Conservation (phyloP, 768 basidiomycete species). For the Lentinula lateritia region DNA sequence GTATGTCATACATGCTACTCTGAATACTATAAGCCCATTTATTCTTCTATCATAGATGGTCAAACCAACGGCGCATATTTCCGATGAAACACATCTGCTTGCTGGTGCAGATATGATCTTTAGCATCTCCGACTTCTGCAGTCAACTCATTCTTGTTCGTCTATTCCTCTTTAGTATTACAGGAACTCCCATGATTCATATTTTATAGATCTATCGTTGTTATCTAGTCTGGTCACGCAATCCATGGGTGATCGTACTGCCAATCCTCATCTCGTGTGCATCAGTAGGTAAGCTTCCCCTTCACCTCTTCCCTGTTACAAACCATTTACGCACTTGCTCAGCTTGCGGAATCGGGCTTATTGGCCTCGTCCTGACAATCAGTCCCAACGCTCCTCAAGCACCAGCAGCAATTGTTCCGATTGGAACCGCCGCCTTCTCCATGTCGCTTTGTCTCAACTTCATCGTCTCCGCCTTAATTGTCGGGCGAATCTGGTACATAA, state of each 20-base stretch:
- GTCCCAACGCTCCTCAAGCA: conserved; percentile 25
- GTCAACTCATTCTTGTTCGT: neutral
- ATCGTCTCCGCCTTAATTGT: conserved; percentile 36
- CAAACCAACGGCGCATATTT: neutral
- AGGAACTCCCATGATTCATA: neutral
- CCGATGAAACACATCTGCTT: neutral
- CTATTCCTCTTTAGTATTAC: neutral
- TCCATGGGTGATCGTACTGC: conserved; percentile 26
- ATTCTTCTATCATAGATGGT: neutral
- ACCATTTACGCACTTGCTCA: conserved; percentile 3
- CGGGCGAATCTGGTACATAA: conserved; percentile 28
- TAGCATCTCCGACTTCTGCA: neutral
- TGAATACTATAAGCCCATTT: neutral
- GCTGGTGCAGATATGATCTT: neutral
- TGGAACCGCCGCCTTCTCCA: conserved; percentile 26
- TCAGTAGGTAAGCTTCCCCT: conserved; percentile 25
- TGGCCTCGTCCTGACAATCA: conserved; percentile 20
- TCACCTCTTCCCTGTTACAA: neutral
- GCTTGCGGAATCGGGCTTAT: conserved; percentile 24
- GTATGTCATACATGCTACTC: neutral
- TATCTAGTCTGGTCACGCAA: conserved; percentile 34
- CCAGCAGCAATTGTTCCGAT: conserved; percentile 29
- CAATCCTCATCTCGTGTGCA: conserved; percentile 24
- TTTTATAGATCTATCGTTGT: conserved; percentile 27
- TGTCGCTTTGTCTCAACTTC: conserved; percentile 37